Evolutionary conservation across 2,329 filamentous ascomycete species (phyloP).

Genomic region (Pseudogymnoascus sp.): DNA sequence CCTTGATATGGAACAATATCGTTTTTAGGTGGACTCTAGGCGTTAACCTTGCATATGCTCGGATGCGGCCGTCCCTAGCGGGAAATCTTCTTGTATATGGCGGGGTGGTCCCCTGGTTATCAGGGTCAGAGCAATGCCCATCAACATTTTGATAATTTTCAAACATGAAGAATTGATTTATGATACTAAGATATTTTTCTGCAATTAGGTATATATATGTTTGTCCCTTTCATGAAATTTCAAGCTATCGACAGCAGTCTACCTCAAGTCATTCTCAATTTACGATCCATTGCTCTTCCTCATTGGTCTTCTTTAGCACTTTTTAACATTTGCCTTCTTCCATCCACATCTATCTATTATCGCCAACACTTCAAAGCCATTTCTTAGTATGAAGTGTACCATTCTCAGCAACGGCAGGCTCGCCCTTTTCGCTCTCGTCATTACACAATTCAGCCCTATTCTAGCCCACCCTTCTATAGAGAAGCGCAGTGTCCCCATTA

Average conservation of each 20-base stretch:
- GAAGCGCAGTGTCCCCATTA: constrained; percentile 8
- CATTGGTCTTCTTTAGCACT: background rate
- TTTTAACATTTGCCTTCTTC: background rate
- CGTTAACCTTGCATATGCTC: background rate
- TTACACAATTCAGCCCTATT: constrained; percentile 6
- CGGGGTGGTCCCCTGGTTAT: background rate
- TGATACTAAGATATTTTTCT: background rate
- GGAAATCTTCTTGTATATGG: background rate
- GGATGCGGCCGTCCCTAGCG: background rate
- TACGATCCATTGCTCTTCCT: background rate
- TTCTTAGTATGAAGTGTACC: background rate
- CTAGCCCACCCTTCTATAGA: constrained; percentile 9
- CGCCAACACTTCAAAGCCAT: background rate
- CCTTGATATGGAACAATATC: background rate
- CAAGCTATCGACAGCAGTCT: background rate
- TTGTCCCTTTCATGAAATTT: background rate
- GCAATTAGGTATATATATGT: background rate
- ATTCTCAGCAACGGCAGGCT: background rate
- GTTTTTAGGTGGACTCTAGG: background rate
- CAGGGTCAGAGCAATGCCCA: background rate
- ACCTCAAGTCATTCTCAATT: background rate
- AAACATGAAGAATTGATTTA: background rate
- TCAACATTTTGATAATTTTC: background rate
- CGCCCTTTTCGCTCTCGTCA: constrained; percentile 5
- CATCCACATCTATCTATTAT: background rate